These are phyloP conservation scores for Suillus hirtellus DNA, from an alignment of 768 basidiomycete species.

Conservation along the genomic window DNA sequence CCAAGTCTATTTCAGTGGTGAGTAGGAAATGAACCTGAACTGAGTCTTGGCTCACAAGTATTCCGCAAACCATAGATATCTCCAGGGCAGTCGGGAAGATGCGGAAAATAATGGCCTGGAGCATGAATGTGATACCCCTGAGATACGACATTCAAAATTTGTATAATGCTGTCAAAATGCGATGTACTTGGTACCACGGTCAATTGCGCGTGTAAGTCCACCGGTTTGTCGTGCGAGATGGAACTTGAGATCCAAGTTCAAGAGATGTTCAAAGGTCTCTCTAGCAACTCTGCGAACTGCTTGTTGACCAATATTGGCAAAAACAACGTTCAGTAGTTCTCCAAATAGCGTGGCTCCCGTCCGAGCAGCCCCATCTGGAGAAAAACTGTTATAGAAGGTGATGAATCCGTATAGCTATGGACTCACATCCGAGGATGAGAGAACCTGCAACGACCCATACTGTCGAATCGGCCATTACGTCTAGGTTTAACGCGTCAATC, in stretches of 20 bases:
- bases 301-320: slow-evolving; percentile 92
- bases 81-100: slow-evolving; percentile 96
- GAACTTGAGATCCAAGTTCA: slow-evolving; percentile 89
- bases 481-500: slow-evolving; percentile 87
- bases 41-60: slow-evolving; percentile 60
- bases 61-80: slow-evolving; percentile 96
- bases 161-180: neutral
- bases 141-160: neutral
- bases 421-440: slow-evolving; percentile 87
- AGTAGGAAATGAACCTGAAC: neutral
- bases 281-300: slow-evolving; percentile 93
- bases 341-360: slow-evolving; percentile 88
- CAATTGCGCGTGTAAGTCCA: slow-evolving; percentile 93
- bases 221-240: slow-evolving; percentile 94
- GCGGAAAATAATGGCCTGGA: slow-evolving; percentile 92
- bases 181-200: slow-evolving; percentile 91
- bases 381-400: slow-evolving; percentile 7
- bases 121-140: slow-evolving; percentile 94
- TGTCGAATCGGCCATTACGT: slow-evolving; percentile 69
- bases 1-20: slow-evolving; percentile 63
- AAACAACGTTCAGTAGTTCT: slow-evolving; percentile 93
- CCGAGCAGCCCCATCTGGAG: slow-evolving; percentile 83
- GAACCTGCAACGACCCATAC: slow-evolving; percentile 94
- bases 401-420: neutral
- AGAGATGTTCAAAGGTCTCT: slow-evolving; percentile 93